phyloP scores from a whole-genome alignment of 257 asterid genomes.

The Coffea eugenioides region DNA sequence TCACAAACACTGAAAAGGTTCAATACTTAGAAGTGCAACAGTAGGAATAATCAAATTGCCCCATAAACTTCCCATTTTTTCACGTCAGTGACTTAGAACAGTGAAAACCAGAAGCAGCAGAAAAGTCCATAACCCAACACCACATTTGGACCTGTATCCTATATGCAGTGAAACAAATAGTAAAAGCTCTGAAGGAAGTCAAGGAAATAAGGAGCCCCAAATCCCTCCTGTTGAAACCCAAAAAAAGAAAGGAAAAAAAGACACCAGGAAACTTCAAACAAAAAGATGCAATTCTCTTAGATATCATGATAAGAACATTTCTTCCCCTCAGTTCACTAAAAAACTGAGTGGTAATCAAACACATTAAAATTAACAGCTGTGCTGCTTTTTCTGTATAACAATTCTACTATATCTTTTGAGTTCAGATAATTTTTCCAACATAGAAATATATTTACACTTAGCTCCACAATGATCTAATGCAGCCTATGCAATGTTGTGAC shows the following conservation, averaged over 20 bases:
- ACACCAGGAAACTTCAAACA: background rate
- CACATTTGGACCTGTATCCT: background rate
- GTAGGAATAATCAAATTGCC: background rate
- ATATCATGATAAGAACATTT: background rate
- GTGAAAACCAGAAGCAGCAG: background rate
- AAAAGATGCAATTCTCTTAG: background rate
- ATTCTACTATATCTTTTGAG: background rate
- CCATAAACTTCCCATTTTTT: background rate
- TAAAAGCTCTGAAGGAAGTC: background rate
- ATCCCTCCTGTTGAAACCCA: background rate
- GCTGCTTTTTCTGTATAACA: background rate
- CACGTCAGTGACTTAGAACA: too few species aligned
- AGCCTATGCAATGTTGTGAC: background rate
- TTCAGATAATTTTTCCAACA: background rate
- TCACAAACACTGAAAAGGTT: background rate
- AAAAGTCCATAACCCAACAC: background rate
- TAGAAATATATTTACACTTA: background rate
- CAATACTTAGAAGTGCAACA: background rate
- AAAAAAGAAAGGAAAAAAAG: too few species aligned
- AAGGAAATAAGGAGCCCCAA: background rate
- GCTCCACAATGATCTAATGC: background rate
- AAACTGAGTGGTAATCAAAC: background rate
- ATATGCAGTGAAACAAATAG: background rate
- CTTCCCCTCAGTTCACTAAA: background rate
- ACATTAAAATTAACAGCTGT: background rate